A percentile compares a stretch with the other conserved stretches of the same genome.
Conservation (phyloP, 805 yeast genomes). For the Ogataea pilisensis region DNA sequence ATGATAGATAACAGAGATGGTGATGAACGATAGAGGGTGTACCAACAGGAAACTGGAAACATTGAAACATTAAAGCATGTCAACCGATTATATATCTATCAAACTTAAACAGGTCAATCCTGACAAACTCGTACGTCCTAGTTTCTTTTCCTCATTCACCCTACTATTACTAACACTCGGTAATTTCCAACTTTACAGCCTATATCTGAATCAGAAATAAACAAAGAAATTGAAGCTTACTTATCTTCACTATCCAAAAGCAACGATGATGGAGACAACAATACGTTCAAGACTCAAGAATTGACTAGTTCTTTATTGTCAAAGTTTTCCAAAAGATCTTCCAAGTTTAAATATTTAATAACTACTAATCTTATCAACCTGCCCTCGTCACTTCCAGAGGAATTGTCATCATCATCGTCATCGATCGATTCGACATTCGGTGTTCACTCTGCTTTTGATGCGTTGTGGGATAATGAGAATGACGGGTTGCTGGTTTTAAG, state of each 20-base stretch:
- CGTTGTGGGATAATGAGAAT: conserved; percentile 51
- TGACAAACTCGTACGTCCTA: conserved; percentile 13
- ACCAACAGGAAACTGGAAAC: too few relatives aligned
- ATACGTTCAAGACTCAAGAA: conserved; percentile 14
- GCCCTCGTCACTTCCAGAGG: conserved; percentile 8
- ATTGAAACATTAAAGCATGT: too few relatives aligned
- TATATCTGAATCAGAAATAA: conserved; percentile 14
- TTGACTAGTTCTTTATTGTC: conserved; percentile 32
- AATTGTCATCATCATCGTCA: too few relatives aligned
- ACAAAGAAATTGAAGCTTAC: conserved; percentile 8
- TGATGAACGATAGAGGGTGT: too few relatives aligned
- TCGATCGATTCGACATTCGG: conserved; percentile 20
- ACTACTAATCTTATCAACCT: conserved; percentile 35
- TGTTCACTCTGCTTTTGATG: conserved; percentile 40
- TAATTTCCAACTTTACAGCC: too few relatives aligned
- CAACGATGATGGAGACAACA: too few relatives aligned
- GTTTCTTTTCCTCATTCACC: neutral
- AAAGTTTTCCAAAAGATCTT: conserved; percentile 39
- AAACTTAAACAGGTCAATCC: conserved; percentile 10
- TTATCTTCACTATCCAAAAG: neutral
- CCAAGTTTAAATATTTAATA: conserved; percentile 54
- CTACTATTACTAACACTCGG: neutral
- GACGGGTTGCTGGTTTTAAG: conserved; percentile 49
- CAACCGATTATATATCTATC: conserved; percentile 3
- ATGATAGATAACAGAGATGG: too few relatives aligned